Base-by-base conservation (phyloP, 768 basidiomycete genomes). In the Austroboletus eburneus region DNA sequence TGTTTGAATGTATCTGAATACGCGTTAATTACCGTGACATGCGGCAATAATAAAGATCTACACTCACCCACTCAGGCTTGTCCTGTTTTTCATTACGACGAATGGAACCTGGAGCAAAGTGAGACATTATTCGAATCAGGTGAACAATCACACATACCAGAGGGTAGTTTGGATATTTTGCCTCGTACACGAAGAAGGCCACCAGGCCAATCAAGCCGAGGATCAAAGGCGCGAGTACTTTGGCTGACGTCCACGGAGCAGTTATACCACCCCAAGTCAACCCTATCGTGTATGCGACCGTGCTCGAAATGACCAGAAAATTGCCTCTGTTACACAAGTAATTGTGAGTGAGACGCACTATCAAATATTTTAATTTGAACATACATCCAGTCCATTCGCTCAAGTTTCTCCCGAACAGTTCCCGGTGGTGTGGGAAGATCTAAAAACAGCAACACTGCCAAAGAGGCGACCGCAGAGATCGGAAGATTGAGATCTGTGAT, bases 211-310 rank as follows among this genome's bases (percentile, higher is more conserved):
- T 30, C 3, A 72, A 4, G 0, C 79, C 79, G 22, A 77, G 29
- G 18, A 71, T 51, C 2, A 81, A 61, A 0, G 77, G 75, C 1
- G 64, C 64, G 17, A 80, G 59, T 9, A 77, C 68, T 2, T 51
- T 54, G 13, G 55, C 59, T 0, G 70, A 72, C 3, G 44, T 50
- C 79, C 79, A 81, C 0, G 71, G 42, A 46, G 69, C 75, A 0
- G 57, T 52, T 21, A 70, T 58, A 1, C 79, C 78, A n/a, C 70
- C 78, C 71, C 72, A 78, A 2, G 73, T 77, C 7, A 81, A 58
- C 0, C 58, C 75, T 37, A 78, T 59, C 32, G 72, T 67, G 14
- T 48, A 53, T 6, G 64, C 50, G 8, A 59, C 57, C 1, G 74
- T 65, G 8, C 67, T 61, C 1, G 62, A 56, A 21, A 75, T 66